Conservation (phyloP, 2,329 filamentous ascomycete genomes). For the Plenodomus biglobosus region DNA sequence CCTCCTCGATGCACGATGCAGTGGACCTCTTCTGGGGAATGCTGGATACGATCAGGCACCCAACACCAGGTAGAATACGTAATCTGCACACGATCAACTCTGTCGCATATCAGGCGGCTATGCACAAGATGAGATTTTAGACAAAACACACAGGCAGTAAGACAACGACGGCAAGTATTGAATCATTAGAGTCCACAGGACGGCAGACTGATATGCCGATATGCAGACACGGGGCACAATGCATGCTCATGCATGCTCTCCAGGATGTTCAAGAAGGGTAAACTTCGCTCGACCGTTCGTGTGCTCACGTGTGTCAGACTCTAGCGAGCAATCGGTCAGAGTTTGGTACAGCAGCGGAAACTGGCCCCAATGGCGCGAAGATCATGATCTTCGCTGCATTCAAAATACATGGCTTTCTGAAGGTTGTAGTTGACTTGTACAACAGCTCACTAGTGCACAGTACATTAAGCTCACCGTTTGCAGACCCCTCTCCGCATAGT, state of each 20-base stretch:
- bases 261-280: not conserved
- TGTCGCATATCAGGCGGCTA: not conserved
- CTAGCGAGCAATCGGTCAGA: not conserved
- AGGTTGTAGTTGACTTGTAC: no score
- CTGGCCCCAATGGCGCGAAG: not conserved
- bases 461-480: not conserved
- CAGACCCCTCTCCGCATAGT: no score
- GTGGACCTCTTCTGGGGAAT: not conserved
- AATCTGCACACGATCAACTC: not conserved
- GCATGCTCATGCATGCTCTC: not conserved
- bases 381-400: not conserved
- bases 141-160: not conserved
- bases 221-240: not conserved
- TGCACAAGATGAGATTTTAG: not conserved
- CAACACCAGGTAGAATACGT: not conserved
- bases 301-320: not conserved
- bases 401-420: not conserved
- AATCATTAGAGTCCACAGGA: not conserved
- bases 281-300: not conserved
- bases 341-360: not conserved
- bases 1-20: not conserved
- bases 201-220: not conserved
- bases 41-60: not conserved
- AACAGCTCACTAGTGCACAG: no score
- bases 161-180: not conserved